Evolutionary conservation across 148 eudicot genomes (phyloP).

Genomic region (Persicaria tinctoria): DNA sequence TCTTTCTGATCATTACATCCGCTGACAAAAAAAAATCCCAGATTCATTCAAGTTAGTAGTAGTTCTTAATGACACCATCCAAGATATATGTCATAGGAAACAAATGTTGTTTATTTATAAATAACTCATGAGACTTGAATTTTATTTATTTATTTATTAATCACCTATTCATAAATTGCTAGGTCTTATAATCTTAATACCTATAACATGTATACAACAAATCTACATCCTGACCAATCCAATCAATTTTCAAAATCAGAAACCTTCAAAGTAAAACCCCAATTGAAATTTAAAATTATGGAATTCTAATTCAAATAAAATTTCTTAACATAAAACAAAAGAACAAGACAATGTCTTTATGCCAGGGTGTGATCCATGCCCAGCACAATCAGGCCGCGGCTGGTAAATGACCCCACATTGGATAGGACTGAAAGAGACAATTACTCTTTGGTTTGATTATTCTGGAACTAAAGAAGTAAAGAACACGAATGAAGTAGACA

Average conservation of each 20-base stretch:
- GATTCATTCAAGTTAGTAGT: background rate
- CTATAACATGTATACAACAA: background rate
- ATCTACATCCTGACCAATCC: background rate
- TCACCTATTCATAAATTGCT: background rate
- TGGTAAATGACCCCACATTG: background rate
- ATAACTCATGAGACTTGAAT: background rate
- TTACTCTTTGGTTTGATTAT: background rate
- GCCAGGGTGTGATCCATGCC: background rate
- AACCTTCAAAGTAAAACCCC: background rate
- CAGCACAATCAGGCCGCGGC: background rate
- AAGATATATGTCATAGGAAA: background rate
- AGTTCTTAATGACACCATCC: background rate
- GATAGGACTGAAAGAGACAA: background rate
- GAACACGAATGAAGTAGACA: background rate
- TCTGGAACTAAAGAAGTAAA: background rate
- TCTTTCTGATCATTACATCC: background rate
- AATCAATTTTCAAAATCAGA: background rate
- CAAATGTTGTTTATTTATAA: background rate
- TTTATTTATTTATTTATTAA: background rate
- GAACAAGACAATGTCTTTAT: conserved; percentile 1
- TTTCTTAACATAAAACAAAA: background rate
- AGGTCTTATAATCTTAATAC: background rate
- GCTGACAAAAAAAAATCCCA: background rate
- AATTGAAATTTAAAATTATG: background rate
- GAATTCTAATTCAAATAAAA: background rate